Conservation (phyloP, 257 asterid genomes). For the Solanum lycopersicoides region DNA sequence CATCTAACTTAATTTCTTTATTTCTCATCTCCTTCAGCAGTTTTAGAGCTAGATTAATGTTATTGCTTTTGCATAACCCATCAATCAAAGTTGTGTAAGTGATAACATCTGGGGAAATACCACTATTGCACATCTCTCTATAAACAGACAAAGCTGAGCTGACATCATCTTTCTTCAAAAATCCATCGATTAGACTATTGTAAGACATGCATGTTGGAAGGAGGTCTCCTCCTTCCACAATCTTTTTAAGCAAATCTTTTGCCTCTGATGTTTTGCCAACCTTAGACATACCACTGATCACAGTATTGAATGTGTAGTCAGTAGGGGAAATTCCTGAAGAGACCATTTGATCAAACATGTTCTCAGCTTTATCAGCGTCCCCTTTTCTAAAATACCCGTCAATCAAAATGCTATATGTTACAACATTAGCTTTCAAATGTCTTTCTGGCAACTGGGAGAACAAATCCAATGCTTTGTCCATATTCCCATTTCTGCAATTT, state of each 20-base stretch:
- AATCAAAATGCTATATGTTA: constrained; percentile 59
- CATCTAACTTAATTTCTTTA: constrained; percentile 55
- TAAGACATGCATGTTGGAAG: constrained; percentile 48
- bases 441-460: constrained; percentile 33
- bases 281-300: constrained; percentile 60
- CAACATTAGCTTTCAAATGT: constrained; percentile 40
- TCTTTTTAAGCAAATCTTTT: constrained; percentile 33
- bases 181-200: constrained; percentile 67
- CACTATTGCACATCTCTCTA: constrained; percentile 42
- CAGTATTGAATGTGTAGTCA: constrained; percentile 44
- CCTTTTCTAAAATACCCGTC: constrained; percentile 58
- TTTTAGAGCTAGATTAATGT: constrained; percentile 38
- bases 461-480: constrained; percentile 45
- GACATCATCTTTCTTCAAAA: constrained; percentile 46
- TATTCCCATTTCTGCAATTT: constrained; percentile 50
- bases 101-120: constrained; percentile 43
- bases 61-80: constrained; percentile 49
- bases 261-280: constrained; percentile 43
- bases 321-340: constrained; percentile 38
- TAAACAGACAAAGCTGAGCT: constrained; percentile 50
- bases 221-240: constrained; percentile 32
- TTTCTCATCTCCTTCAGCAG: constrained; percentile 48
- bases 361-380: constrained; percentile 42
- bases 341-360: constrained; percentile 50
- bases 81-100: constrained; percentile 64